phyloP scores from a whole-genome alignment of 805 yeast species.

The Danielozyma ontarioensis region DNA sequence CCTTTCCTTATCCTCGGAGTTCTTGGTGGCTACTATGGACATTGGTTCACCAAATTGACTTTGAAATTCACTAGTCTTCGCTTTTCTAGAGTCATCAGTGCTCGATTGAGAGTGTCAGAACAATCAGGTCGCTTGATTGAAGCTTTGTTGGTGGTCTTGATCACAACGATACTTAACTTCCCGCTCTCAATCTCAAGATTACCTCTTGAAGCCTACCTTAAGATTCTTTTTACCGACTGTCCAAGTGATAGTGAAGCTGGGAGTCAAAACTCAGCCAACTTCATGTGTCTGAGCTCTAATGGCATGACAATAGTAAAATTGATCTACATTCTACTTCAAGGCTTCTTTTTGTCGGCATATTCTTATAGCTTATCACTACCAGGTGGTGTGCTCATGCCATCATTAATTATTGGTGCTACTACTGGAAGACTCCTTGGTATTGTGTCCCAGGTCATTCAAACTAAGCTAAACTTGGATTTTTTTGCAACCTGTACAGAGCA shows the following conservation, averaged over 20 bases:
- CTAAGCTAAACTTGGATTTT: slow-evolving; percentile 23
- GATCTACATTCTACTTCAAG: slow-evolving; percentile 40
- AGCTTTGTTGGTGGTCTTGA: slow-evolving; percentile 40
- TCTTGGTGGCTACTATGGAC: slow-evolving; percentile 65
- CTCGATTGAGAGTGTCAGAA: slow-evolving; percentile 10
- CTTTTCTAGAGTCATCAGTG: slow-evolving; percentile 14
- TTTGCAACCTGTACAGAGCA: slow-evolving; percentile 39
- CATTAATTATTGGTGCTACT: slow-evolving; percentile 57
- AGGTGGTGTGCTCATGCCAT: slow-evolving; percentile 64
- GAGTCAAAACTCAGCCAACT: slow-evolving; percentile 19
- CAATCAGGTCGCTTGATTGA: slow-evolving; percentile 38
- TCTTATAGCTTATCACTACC: slow-evolving; percentile 67
- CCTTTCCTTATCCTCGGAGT: slow-evolving; percentile 72
- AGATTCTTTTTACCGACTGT: slow-evolving; percentile 70
- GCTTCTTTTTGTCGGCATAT: slow-evolving; percentile 58
- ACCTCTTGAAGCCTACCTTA: slow-evolving; percentile 52
- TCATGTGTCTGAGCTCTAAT: slow-evolving; percentile 32
- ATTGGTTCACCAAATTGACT: slow-evolving; percentile 45
- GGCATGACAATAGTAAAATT: slow-evolving; percentile 21
- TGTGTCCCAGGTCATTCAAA: slow-evolving; percentile 45
- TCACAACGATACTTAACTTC: slow-evolving; percentile 53
- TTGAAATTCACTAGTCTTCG: slow-evolving; percentile 16
- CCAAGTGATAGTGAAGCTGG: slow-evolving; percentile 12
- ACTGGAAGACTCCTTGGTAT: slow-evolving; percentile 55
- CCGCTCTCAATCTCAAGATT: slow-evolving; percentile 50